A percentile compares a stretch with the other conserved stretches of the same genome.
phyloP scores from a whole-genome alignment of 345 rosid species.

The Abelmoschus esculentus region DNA sequence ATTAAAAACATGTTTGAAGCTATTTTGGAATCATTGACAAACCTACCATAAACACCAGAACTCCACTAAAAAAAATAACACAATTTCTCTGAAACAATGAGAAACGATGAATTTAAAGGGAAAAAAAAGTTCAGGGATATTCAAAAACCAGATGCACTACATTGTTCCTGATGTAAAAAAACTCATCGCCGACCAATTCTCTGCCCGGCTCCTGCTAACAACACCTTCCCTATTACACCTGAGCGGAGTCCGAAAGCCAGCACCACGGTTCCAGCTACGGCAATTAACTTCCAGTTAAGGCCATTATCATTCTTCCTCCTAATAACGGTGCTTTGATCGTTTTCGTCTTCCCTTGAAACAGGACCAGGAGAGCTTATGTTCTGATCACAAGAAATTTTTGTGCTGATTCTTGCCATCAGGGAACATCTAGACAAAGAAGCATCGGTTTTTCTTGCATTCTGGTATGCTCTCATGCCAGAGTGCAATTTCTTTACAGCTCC shows the following conservation, averaged over 20 bases:
- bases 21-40: no score
- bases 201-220: slow-evolving; percentile 76
- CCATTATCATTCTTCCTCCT: slow-evolving; percentile 40
- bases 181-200: slow-evolving; percentile 70
- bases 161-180: neutral
- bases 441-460: slow-evolving; percentile 55
- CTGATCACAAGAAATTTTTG: slow-evolving; percentile 41
- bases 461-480: slow-evolving; percentile 80
- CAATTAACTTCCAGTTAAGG: slow-evolving; percentile 87
- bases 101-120: neutral
- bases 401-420: slow-evolving; percentile 61
- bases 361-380: slow-evolving; percentile 39
- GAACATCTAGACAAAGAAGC: slow-evolving; percentile 54
- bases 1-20: no score
- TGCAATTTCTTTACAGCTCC: slow-evolving; percentile 85
- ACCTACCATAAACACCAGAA: neutral
- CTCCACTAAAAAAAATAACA: neutral
- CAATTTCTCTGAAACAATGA: neutral
- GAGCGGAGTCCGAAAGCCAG: slow-evolving; percentile 67
- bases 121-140: neutral
- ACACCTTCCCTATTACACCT: slow-evolving; percentile 61
- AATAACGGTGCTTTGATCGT: slow-evolving; percentile 9
- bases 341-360: slow-evolving; percentile 34
- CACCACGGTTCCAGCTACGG: slow-evolving; percentile 72
- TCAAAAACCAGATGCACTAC: neutral